phyloP scores from a whole-genome alignment of 2,329 filamentous ascomycete genomes.

The Neonectria sp. region DNA sequence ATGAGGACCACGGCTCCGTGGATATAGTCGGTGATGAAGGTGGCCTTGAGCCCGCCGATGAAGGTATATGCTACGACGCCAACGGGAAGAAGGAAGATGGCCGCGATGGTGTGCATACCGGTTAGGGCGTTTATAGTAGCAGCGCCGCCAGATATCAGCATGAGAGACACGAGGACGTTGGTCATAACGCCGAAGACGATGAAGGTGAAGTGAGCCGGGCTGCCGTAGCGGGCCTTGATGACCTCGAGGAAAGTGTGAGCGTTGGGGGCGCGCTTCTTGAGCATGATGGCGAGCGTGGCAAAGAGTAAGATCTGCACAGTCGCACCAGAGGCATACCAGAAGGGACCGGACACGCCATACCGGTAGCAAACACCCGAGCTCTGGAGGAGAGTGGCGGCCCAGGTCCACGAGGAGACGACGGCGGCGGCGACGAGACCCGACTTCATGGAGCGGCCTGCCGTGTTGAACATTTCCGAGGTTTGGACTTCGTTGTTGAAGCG shows the following conservation, averaged over 20 bases:
- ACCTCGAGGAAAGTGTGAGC: conserved; percentile 89
- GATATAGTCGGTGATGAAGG: conserved; percentile 86
- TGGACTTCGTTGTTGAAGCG: conserved; percentile 77
- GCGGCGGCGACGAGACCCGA: conserved; percentile 89
- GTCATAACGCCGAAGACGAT: conserved; percentile 86
- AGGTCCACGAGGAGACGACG: conserved; percentile 92
- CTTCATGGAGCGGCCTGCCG: conserved; percentile 88
- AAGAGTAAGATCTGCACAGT: conserved; percentile 91
- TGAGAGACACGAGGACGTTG: conserved; percentile 88
- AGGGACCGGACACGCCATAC: conserved; percentile 75
- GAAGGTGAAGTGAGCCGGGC: conserved; percentile 80
- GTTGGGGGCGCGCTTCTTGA: conserved; percentile 89
- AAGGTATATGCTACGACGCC: conserved; percentile 83
- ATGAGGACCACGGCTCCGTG: conserved; percentile 86
- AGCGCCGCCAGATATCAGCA: conserved; percentile 85
- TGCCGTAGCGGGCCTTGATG: conserved; percentile 84
- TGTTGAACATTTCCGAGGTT: conserved; percentile 93
- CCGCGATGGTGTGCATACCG: conserved; percentile 75
- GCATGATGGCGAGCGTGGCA: conserved; percentile 88
- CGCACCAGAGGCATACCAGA: conserved; percentile 78
- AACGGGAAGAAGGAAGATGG: conserved; percentile 85
- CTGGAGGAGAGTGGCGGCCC: conserved; percentile 87
- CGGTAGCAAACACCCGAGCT: conserved; percentile 84
- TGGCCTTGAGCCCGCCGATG: conserved; percentile 85
- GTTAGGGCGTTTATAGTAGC: conserved; percentile 66